A percentile compares a stretch with the other conserved stretches of the same genome.
Evolutionary conservation across 441 rosid genomes (phyloP).

Genomic region (Corymbia citriodora): DNA sequence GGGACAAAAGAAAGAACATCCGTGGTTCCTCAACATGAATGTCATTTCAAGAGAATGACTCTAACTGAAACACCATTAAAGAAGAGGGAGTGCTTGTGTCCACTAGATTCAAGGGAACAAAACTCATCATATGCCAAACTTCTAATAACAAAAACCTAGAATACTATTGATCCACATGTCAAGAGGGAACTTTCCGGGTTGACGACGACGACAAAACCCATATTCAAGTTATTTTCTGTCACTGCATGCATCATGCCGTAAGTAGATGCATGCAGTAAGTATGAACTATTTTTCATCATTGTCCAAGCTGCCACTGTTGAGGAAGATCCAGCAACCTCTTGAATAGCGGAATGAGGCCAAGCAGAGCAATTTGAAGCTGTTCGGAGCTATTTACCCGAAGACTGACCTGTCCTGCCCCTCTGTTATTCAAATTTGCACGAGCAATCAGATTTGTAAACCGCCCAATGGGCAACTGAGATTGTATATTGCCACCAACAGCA

Average conservation of each 20-base stretch:
- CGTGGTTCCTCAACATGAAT: neutral
- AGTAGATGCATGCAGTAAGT: slow-evolving; percentile 5
- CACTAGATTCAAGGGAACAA: slow-evolving; percentile 10
- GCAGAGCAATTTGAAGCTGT: slow-evolving; percentile 78
- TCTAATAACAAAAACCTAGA: slow-evolving; percentile 1
- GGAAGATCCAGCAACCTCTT: slow-evolving; percentile 53
- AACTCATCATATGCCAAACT: slow-evolving; percentile 11
- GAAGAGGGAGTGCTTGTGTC: neutral
- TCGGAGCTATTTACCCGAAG: slow-evolving; percentile 81
- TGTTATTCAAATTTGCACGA: slow-evolving; percentile 80
- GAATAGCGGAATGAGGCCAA: slow-evolving; percentile 57
- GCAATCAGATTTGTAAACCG: slow-evolving; percentile 69
- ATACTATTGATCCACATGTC: neutral
- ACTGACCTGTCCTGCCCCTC: slow-evolving; percentile 88
- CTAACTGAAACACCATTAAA: neutral
- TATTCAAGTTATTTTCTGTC: slow-evolving; percentile 15
- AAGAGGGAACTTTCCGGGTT: neutral
- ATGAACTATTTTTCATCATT: slow-evolving; percentile 45
- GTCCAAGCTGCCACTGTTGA: slow-evolving; percentile 59
- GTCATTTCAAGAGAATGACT: neutral
- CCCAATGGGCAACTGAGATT: slow-evolving; percentile 83
- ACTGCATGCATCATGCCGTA: slow-evolving; percentile 21
- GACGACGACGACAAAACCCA: neutral
- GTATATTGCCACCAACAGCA: slow-evolving; percentile 83
- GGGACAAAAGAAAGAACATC: neutral